Conservation (phyloP, 306 rosid genomes). For the Echinosophora koreensis region DNA sequence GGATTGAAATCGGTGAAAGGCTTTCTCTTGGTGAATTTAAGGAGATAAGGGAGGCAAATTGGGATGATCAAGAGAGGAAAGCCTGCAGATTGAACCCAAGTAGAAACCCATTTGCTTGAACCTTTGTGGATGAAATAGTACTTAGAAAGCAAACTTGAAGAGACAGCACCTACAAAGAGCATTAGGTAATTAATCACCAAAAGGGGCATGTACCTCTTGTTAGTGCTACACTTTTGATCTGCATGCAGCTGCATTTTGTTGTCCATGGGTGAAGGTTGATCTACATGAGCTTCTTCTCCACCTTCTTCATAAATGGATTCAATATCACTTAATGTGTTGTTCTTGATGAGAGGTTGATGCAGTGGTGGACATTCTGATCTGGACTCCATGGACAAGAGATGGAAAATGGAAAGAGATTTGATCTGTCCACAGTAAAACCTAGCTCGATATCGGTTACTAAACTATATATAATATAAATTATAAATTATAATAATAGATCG, state of each 20-base stretch:
- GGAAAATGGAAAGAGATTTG: too few relatives aligned
- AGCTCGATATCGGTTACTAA: too few relatives aligned
- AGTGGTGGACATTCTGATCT: conserved; percentile 11
- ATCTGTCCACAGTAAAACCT: too few relatives aligned
- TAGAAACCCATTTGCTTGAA: conserved; percentile 71
- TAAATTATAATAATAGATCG: too few relatives aligned
- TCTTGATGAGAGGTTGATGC: conserved; percentile 18
- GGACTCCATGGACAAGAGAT: too few relatives aligned
- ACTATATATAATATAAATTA: too few relatives aligned
- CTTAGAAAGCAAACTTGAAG: conserved; percentile 42
- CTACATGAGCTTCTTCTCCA: not conserved
- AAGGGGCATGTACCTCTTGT: too few relatives aligned
- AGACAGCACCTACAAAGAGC: conserved; percentile 54
- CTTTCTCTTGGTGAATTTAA: conserved; percentile 44
- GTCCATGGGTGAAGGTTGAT: not conserved
- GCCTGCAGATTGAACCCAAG: conserved; percentile 76
- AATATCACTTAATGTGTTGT: not conserved
- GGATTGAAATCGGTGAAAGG: conserved; percentile 63
- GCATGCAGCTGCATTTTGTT: too few relatives aligned
- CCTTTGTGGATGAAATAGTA: conserved; percentile 38
- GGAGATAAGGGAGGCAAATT: conserved; percentile 51
- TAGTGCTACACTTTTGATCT: too few relatives aligned
- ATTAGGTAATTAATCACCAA: too few relatives aligned
- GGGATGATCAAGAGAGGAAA: conserved; percentile 69
- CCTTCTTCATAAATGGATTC: conserved; percentile 29